These are phyloP conservation scores for Paramyrothecium sp. DNA, from an alignment of 2,329 filamentous ascomycete genomes.

Conservation along the genomic window DNA sequence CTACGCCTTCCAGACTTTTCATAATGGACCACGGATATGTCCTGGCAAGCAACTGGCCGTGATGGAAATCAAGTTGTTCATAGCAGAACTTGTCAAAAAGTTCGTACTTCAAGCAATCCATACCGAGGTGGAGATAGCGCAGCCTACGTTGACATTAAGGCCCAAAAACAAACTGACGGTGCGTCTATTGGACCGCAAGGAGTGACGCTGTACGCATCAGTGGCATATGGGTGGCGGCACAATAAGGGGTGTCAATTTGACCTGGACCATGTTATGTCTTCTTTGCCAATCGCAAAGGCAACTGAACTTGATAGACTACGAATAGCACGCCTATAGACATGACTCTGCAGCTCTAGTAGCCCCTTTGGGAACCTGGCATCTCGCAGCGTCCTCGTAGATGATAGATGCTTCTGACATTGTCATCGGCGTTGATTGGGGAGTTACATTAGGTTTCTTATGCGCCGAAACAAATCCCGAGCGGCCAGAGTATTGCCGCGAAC, in stretches of 20 bases:
- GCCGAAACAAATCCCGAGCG: constrained; percentile 81
- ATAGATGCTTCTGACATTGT: not conserved
- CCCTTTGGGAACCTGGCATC: too few species aligned
- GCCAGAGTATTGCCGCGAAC: constrained; percentile 82
- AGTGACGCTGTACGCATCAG: too few species aligned
- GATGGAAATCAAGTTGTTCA: not conserved
- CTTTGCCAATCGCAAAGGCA: too few species aligned
- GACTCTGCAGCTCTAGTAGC: too few species aligned
- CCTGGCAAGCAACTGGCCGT: not conserved
- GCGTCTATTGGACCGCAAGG: not conserved
- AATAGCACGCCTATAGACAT: too few species aligned
- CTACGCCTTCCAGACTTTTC: not conserved
- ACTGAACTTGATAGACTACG: too few species aligned
- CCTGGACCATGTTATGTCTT: not conserved
- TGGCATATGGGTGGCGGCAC: too few species aligned
- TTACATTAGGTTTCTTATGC: not conserved
- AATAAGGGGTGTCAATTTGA: not conserved
- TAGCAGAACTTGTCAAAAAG: not conserved
- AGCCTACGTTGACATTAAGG: not conserved
- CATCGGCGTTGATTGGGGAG: not conserved
- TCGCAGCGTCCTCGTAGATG: not conserved
- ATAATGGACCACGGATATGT: not conserved
- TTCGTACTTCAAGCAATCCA: not conserved
- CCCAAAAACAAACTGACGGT: not conserved
- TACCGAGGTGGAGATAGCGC: not conserved